phyloP scores from a whole-genome alignment of 345 rosid species.

The Lagerstroemia speciosa region DNA sequence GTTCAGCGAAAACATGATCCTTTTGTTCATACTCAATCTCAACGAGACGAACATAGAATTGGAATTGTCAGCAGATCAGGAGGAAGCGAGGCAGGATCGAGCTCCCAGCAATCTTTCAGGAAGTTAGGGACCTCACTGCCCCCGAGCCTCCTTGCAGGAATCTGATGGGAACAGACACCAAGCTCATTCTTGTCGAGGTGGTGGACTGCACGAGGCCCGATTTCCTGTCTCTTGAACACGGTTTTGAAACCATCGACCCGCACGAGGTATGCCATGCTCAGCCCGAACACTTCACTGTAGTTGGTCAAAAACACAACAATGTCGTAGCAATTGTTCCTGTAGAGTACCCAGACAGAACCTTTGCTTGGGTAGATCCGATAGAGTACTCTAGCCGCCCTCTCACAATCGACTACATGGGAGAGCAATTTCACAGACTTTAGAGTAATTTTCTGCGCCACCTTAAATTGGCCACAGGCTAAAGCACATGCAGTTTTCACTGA shows the following conservation, averaged over 20 bases:
- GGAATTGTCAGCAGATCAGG: constrained; percentile 21
- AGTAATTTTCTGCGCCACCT: constrained; percentile 32
- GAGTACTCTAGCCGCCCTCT: constrained; percentile 66
- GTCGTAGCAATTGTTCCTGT: constrained; percentile 27
- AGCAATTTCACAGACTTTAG: constrained; percentile 43
- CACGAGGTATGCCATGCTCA: constrained; percentile 78
- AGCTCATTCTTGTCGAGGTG: constrained; percentile 50
- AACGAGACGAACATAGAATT: not conserved
- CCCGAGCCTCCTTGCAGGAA: constrained; percentile 66
- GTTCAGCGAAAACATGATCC: not conserved
- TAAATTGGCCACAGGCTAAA: constrained; percentile 62
- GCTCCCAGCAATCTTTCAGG: constrained; percentile 68
- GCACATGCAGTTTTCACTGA: constrained; percentile 36
- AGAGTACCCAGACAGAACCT: constrained; percentile 83
- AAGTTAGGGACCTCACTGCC: constrained; percentile 34
- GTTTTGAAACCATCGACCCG: constrained; percentile 59
- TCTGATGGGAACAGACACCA: constrained; percentile 64
- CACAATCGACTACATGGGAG: constrained; percentile 64
- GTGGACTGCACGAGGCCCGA: constrained; percentile 59
- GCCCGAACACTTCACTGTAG: constrained; percentile 57
- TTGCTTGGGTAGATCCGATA: constrained; percentile 77
- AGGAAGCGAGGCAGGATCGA: constrained; percentile 76
- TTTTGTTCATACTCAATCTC: not conserved
- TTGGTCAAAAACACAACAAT: constrained; percentile 51
- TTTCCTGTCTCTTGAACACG: constrained; percentile 55